These are phyloP conservation scores for Atractiella rhizophila DNA, from an alignment of 768 basidiomycete species.

Conservation along the genomic window DNA sequence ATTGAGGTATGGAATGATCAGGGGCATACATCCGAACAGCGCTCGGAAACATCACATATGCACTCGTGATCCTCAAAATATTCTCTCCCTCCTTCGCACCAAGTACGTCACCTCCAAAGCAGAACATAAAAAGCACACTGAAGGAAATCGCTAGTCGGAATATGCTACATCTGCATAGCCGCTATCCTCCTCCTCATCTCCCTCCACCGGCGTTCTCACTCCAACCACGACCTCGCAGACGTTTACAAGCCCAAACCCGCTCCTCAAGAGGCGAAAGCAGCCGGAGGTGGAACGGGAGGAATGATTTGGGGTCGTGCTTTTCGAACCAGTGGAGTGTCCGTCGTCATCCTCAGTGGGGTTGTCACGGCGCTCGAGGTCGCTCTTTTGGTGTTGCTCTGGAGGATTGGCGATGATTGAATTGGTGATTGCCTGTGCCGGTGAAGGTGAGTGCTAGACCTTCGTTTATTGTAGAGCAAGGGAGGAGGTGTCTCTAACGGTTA, in stretches of 20 bases:
- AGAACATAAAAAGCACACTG: not conserved
- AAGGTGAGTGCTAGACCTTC: too few species aligned
- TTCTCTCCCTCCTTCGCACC: constrained; percentile 5
- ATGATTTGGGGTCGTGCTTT: not conserved
- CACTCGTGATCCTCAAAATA: constrained; percentile 9
- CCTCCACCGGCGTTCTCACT: not conserved
- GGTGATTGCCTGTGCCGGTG: too few species aligned
- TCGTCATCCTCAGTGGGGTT: not conserved
- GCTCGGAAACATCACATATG: constrained; percentile 4
- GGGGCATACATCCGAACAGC: constrained; percentile 9
- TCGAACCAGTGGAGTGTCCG: constrained; percentile 3
- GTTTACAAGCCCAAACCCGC: not conserved
- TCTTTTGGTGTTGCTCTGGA: constrained; percentile 1
- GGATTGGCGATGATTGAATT: too few species aligned
- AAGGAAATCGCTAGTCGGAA: constrained; percentile 3
- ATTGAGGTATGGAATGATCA: too few species aligned
- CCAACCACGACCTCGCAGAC: constrained; percentile 6
- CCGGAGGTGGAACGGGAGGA: not conserved
- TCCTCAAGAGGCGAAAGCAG: not conserved
- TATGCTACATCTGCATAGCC: constrained; percentile 2
- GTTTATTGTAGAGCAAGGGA: too few species aligned
- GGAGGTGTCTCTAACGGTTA: too few species aligned
- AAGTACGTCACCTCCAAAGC: constrained; percentile 1
- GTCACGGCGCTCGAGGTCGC: constrained; percentile 4
- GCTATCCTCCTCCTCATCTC: constrained; percentile 3